Conservation (phyloP, 2,329 filamentous ascomycete genomes). For the Trichoderma endophyticum region DNA sequence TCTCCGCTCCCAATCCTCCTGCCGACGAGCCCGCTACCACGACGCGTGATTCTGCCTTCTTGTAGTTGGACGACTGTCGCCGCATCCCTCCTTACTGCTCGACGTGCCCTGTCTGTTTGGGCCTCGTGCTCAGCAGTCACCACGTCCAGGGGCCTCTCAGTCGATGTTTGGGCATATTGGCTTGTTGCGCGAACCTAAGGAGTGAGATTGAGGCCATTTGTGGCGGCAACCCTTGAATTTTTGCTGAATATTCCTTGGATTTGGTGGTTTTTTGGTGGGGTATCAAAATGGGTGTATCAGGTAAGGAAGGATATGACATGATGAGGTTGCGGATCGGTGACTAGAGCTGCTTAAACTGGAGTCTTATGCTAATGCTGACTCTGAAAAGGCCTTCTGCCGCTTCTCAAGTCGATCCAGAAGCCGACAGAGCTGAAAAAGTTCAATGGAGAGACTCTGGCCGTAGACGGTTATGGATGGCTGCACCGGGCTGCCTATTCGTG, state of each 20-base stretch:
- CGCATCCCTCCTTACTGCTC: neutral
- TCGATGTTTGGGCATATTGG: neutral
- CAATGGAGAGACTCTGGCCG: conserved; percentile 81
- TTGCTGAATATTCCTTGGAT: neutral
- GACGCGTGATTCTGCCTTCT: conserved; percentile 1
- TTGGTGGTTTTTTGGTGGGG: neutral
- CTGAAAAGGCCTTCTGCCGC: conserved; percentile 70
- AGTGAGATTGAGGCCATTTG: neutral
- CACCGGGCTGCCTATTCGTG: conserved; percentile 89
- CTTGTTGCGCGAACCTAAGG: neutral
- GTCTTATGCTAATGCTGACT: conserved; percentile 22
- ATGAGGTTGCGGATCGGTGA: neutral
- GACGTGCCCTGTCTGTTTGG: conserved; percentile 8
- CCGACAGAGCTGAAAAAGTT: conserved; percentile 84
- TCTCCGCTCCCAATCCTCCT: neutral
- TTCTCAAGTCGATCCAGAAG: conserved; percentile 95
- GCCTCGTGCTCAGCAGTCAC: conserved; percentile 14
- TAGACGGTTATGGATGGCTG: conserved; percentile 97
- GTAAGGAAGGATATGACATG: conserved; percentile 24
- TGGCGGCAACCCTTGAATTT: neutral
- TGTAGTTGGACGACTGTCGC: neutral
- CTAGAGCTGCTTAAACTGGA: neutral
- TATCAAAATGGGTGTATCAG: conserved; percentile 37
- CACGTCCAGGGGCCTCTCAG: neutral
- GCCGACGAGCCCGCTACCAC: neutral